These are phyloP conservation scores for Tuber brumale DNA, from an alignment of 495 filamentous ascomycete genomes.

Conservation along the genomic window DNA sequence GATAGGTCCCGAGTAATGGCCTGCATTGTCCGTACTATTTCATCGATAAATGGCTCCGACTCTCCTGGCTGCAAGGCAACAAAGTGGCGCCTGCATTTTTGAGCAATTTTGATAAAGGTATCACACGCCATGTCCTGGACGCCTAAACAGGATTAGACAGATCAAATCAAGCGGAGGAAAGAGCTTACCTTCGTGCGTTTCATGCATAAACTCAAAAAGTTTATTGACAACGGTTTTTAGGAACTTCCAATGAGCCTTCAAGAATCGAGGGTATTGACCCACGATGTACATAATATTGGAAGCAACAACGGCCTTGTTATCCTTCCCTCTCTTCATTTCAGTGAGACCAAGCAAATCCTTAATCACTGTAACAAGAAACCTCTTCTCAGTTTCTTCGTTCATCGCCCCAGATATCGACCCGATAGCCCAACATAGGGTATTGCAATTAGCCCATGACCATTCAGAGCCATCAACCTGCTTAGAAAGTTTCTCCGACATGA, in stretches of 20 bases:
- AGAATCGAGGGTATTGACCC: constrained; percentile 92
- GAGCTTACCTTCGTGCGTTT: constrained; percentile 84
- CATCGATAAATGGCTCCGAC: constrained; percentile 92
- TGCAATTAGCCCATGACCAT: constrained; percentile 99
- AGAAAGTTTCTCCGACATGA: constrained; percentile 97
- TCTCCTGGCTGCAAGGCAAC: constrained; percentile 93
- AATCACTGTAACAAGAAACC: constrained; percentile 96
- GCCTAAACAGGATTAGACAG: constrained; percentile 51
- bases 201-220: constrained; percentile 99
- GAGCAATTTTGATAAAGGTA: constrained; percentile 99
- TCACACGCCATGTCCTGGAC: constrained; percentile 99
- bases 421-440: constrained; percentile 98
- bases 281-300: constrained; percentile 99
- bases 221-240: constrained; percentile 99
- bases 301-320: constrained; percentile 98
- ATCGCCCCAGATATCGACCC: constrained; percentile 97
- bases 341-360: constrained; percentile 97
- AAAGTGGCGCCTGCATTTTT: constrained; percentile 95
- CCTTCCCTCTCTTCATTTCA: constrained; percentile 97
- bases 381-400: constrained; percentile 98
- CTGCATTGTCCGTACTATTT: constrained; percentile 89
- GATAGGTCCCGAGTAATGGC: constrained; percentile 92
- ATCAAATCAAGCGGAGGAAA: constrained; percentile 15
- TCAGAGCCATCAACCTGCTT: constrained; percentile 90
- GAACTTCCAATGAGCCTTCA: constrained; percentile 99